phyloP scores from a whole-genome alignment of 257 asterid species.

The Coffea eugenioides region DNA sequence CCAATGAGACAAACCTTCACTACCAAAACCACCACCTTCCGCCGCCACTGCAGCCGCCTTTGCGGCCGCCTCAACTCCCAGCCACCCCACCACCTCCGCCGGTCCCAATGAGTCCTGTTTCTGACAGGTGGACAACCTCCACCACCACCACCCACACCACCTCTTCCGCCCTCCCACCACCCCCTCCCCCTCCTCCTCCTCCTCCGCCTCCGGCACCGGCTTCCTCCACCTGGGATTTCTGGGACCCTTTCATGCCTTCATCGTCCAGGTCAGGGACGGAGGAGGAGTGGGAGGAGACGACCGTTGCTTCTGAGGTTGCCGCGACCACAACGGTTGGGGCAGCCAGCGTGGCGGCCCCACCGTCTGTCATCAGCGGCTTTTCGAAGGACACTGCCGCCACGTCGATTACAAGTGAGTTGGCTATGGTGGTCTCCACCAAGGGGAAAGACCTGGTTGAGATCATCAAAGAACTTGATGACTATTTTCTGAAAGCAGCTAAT shows the following conservation, averaged over 20 bases:
- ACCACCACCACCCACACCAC: constrained; percentile 30
- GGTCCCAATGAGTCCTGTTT: constrained; percentile 62
- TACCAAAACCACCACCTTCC: constrained; percentile 39
- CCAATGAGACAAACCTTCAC: constrained; percentile 72
- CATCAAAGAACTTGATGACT: constrained; percentile 79
- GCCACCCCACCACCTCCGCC: constrained; percentile 46
- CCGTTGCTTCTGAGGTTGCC: constrained; percentile 54
- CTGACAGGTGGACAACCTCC: constrained; percentile 54
- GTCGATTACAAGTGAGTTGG: constrained; percentile 57
- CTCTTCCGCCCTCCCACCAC: constrained; percentile 56
- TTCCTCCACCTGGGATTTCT: constrained; percentile 81
- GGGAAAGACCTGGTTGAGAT: constrained; percentile 78
- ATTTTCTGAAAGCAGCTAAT: constrained; percentile 79
- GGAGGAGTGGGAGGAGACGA: constrained; percentile 78
- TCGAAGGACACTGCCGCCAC: constrained; percentile 48
- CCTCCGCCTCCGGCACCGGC: constrained; percentile 52
- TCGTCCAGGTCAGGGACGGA: constrained; percentile 60
- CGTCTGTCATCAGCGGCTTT: constrained; percentile 44
- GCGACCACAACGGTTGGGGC: constrained; percentile 48
- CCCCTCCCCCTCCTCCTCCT: constrained; percentile 63
- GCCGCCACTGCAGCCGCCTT: constrained; percentile 23
- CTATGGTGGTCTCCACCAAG: constrained; percentile 79
- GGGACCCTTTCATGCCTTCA: constrained; percentile 89
- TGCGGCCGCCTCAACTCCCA: constrained; percentile 28
- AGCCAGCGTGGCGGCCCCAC: constrained; percentile 61